Evolutionary conservation across 768 basidiomycete species (phyloP).

Genomic region (Aureoboletus auriporus): DNA sequence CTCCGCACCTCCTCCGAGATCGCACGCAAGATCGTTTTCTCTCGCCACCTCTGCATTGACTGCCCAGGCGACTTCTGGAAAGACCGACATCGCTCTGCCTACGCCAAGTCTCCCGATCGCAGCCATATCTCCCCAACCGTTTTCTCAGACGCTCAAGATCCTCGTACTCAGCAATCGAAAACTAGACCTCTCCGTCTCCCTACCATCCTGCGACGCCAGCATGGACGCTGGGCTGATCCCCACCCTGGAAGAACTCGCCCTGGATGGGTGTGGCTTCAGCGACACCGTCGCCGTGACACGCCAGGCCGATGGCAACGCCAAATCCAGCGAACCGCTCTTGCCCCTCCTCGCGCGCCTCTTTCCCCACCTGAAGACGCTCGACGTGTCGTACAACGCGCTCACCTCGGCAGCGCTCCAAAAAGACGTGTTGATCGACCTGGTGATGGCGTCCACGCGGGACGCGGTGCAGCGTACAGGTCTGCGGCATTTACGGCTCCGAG

Average conservation of each 20-base stretch:
- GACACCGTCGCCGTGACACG: constrained; percentile 53
- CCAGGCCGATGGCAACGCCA: constrained; percentile 33
- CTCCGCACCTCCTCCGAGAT: constrained; percentile 47
- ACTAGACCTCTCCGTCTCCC: constrained; percentile 57
- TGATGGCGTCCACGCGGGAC: constrained; percentile 41
- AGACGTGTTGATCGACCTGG: constrained; percentile 45
- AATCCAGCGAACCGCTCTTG: constrained; percentile 52
- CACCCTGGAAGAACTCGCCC: constrained; percentile 63
- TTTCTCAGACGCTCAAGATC: constrained; percentile 53
- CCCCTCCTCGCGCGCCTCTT: constrained; percentile 61
- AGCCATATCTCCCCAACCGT: constrained; percentile 55
- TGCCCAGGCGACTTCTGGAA: constrained; percentile 11
- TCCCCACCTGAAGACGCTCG: constrained; percentile 63
- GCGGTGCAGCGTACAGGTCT: constrained; percentile 47
- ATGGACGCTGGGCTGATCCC: constrained; percentile 49
- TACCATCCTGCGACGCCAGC: constrained; percentile 39
- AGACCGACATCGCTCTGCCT: constrained; percentile 52
- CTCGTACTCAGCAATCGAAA: constrained; percentile 63
- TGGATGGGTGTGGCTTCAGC: constrained; percentile 69
- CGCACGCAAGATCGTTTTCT: constrained; percentile 64
- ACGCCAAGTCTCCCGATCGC: constrained; percentile 66
- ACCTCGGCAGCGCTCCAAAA: constrained; percentile 49
- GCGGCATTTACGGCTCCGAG: constrained; percentile 60
- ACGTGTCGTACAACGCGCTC: constrained; percentile 72
- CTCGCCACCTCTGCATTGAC: constrained; percentile 30